Evolutionary conservation across 2,329 filamentous ascomycete genomes (phyloP).

Genomic region (Geosmithia flava): DNA sequence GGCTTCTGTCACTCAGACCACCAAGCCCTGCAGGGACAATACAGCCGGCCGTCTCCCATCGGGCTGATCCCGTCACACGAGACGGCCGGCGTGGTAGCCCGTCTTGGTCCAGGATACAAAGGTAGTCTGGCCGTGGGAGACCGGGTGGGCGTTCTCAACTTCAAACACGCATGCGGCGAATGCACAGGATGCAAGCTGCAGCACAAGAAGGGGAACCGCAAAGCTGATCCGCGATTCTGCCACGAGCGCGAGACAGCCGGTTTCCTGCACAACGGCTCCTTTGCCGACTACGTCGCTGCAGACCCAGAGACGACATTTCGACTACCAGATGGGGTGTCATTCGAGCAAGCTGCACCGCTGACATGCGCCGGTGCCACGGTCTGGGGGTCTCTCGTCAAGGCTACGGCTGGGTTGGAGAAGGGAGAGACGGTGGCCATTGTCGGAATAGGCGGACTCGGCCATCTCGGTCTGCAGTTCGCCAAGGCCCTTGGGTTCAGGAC

Average conservation of each 20-base stretch:
- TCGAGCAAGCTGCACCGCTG: constrained; percentile 20
- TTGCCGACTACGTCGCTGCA: constrained; percentile 19
- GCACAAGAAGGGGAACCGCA: constrained; percentile 3
- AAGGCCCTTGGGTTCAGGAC: constrained; percentile 20
- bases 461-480: constrained; percentile 21
- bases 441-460: constrained; percentile 21
- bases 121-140: constrained; percentile 16
- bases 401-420: constrained; percentile 9
- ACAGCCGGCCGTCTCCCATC: constrained; percentile 13
- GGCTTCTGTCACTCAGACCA: constrained; percentile 24
- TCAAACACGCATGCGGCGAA: constrained; percentile 15
- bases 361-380: constrained; percentile 23
- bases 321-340: constrained; percentile 13
- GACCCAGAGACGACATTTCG: constrained; percentile 15
- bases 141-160: constrained; percentile 21
- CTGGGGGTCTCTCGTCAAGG: constrained; percentile 18
- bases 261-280: constrained; percentile 19
- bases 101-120: constrained; percentile 11
- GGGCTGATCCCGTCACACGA: constrained; percentile 20
- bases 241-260: constrained; percentile 17
- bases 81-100: constrained; percentile 17
- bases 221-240: constrained; percentile 17
- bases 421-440: constrained; percentile 16
- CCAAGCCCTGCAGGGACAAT: constrained; percentile 20
- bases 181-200: constrained; percentile 15